These are phyloP conservation scores for Aspergillus steynii DNA, from an alignment of 495 filamentous ascomycete species.

Conservation along the genomic window DNA sequence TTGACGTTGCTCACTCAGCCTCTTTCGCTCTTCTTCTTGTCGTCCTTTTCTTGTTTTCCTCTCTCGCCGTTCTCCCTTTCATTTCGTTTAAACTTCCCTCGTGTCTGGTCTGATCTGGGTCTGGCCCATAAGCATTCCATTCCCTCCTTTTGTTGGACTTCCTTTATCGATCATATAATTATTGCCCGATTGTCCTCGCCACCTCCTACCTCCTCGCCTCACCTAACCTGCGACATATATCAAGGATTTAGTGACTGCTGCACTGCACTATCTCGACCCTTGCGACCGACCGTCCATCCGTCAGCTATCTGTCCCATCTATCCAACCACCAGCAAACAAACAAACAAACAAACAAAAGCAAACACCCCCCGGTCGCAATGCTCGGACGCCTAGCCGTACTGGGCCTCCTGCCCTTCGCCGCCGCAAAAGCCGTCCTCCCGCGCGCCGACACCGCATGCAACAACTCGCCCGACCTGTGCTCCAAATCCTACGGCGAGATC, in stretches of 20 bases:
- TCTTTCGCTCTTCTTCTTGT: neutral
- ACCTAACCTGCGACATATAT: no score
- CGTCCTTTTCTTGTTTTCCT: neutral
- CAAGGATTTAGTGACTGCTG: no score
- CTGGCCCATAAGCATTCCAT: neutral
- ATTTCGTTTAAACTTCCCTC: neutral
- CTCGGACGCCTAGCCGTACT: slow-evolving; percentile 26
- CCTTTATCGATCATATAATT: no score
- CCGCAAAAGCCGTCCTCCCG: slow-evolving; percentile 30
- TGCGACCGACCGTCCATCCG: neutral
- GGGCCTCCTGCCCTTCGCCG: slow-evolving; percentile 32
- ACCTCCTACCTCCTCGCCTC: no score
- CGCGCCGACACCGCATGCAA: slow-evolving; percentile 55
- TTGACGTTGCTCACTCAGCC: no score
- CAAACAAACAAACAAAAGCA: neutral
- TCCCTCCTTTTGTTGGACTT: neutral
- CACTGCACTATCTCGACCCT: neutral
- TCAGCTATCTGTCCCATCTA: no score
- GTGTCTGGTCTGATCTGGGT: neutral
- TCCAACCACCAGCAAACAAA: neutral
- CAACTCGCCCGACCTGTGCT: slow-evolving; percentile 61
- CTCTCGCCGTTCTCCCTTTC: neutral
- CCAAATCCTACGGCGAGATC: slow-evolving; percentile 58
- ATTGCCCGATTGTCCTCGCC: no score
- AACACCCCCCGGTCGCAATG: slow-evolving; percentile 22